Conservation (phyloP, 2,329 filamentous ascomycete species). For the Aureobasidium namibiae region DNA sequence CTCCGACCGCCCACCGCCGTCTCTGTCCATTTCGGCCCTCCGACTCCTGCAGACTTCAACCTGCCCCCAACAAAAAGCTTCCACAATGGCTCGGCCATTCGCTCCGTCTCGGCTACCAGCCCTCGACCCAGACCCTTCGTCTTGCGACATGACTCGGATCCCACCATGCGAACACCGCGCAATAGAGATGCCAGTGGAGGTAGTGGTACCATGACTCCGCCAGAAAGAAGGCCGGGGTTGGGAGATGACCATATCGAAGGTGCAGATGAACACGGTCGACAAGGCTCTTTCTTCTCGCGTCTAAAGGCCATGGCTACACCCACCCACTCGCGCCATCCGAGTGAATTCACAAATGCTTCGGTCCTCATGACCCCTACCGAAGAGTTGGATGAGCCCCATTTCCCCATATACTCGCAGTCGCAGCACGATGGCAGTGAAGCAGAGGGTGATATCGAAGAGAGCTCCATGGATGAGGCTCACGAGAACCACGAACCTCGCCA, state of each 20-base stretch:
- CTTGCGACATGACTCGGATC: constrained; percentile 13
- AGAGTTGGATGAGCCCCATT: constrained; percentile 38
- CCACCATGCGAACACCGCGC: not conserved
- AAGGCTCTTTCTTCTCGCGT: constrained; percentile 63
- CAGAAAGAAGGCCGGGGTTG: constrained; percentile 37
- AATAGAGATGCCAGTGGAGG: constrained; percentile 24
- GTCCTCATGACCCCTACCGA: constrained; percentile 36
- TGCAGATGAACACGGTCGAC: constrained; percentile 53
- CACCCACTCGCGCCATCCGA: constrained; percentile 41
- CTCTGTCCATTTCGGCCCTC: constrained; percentile 9
- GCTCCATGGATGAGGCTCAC: constrained; percentile 60
- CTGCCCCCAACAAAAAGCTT: not conserved
- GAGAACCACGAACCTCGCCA: constrained; percentile 40
- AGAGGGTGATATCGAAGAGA: constrained; percentile 78
- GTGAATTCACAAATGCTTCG: constrained; percentile 39
- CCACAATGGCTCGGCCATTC: not conserved
- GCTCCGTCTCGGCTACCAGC: not conserved
- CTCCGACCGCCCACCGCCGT: constrained; percentile 6
- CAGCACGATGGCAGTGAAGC: constrained; percentile 59
- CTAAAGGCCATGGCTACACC: constrained; percentile 63
- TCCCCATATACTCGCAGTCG: constrained; percentile 33
- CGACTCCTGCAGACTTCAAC: constrained; percentile 11
- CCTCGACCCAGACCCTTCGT: constrained; percentile 6
- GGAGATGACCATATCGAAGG: constrained; percentile 60
- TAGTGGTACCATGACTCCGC: constrained; percentile 7